These are phyloP conservation scores for Colletotrichum chlorophyti DNA, from an alignment of 2,329 filamentous ascomycete genomes.

Conservation along the genomic window DNA sequence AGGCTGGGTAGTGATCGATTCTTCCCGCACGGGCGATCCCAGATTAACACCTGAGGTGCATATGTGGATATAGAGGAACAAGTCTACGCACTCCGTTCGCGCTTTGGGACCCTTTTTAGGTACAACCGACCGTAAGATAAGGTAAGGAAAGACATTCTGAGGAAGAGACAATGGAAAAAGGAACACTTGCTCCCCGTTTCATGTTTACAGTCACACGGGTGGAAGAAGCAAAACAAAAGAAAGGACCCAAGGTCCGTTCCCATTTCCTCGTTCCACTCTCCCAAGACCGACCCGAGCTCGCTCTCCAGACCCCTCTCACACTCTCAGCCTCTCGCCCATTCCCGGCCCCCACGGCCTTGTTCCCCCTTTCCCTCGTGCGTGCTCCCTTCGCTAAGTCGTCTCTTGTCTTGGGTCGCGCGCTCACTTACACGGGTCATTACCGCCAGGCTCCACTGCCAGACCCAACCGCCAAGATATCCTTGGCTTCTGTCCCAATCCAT, in stretches of 20 bases:
- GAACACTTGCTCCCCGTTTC: conserved; percentile 15
- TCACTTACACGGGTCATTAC: no score
- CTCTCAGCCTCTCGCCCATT: not conserved
- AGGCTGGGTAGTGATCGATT: not conserved
- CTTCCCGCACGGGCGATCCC: conserved; percentile 21
- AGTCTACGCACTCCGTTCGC: not conserved
- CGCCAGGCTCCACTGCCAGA: no score
- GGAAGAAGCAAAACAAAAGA: conserved; percentile 10
- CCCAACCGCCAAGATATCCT: no score
- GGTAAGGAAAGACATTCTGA: not conserved
- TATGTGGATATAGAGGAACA: conserved; percentile 16
- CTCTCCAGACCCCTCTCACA: not conserved
- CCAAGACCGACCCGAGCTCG: not conserved
- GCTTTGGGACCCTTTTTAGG: conserved; percentile 4
- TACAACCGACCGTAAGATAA: not conserved
- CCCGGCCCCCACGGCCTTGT: no score
- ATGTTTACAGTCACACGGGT: conserved; percentile 22
- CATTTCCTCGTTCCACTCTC: conserved; percentile 18
- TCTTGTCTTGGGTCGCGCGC: no score
- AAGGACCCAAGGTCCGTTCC: conserved; percentile 28
- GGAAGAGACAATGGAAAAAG: not conserved
- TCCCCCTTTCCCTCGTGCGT: no score
- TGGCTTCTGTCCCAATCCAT: not conserved
- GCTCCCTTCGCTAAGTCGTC: no score
- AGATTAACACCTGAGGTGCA: conserved; percentile 12